Percentiles rank a stretch among this genome's conserved stretches.
phyloP scores from a whole-genome alignment of 768 basidiomycete genomes.

The Tulasnella sp. region DNA sequence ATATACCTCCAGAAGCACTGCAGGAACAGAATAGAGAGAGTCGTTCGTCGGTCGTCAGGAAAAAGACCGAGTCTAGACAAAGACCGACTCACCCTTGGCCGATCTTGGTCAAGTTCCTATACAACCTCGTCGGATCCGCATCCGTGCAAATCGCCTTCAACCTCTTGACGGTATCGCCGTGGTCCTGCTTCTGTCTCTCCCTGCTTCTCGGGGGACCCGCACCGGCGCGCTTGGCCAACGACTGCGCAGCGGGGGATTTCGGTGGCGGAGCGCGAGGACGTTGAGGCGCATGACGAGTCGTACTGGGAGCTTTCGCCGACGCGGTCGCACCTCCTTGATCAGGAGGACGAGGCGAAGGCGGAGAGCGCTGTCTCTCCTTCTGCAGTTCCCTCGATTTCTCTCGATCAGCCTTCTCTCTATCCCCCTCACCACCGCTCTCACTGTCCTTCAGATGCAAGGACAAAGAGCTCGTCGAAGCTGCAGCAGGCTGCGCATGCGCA shows the following conservation, averaged over 20 bases:
- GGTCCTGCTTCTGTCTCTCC: conserved; percentile 66
- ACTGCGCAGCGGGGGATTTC: conserved; percentile 50
- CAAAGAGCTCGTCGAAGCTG: neutral
- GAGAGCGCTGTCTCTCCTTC: conserved; percentile 23
- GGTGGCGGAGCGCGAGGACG: neutral
- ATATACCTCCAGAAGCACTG: conserved; percentile 95
- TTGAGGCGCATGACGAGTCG: neutral
- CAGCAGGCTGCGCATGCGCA: neutral
- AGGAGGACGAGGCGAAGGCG: neutral
- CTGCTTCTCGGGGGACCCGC: conserved; percentile 43
- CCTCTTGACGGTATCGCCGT: conserved; percentile 82
- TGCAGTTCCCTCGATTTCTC: conserved; percentile 7
- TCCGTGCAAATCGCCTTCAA: conserved; percentile 92
- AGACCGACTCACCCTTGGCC: conserved; percentile 92
- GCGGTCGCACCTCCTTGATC: neutral
- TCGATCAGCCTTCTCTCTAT: neutral
- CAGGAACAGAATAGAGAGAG: neutral
- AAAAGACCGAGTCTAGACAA: neutral
- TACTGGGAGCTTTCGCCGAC: neutral
- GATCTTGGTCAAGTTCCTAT: conserved; percentile 90
- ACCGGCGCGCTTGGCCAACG: conserved; percentile 25
- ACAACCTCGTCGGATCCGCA: conserved; percentile 90
- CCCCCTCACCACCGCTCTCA: neutral
- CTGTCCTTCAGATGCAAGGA: neutral
- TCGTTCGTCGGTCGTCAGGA: neutral